Conservation (phyloP, 352 stramenopile species). For the Phytophthora vignae region DNA sequence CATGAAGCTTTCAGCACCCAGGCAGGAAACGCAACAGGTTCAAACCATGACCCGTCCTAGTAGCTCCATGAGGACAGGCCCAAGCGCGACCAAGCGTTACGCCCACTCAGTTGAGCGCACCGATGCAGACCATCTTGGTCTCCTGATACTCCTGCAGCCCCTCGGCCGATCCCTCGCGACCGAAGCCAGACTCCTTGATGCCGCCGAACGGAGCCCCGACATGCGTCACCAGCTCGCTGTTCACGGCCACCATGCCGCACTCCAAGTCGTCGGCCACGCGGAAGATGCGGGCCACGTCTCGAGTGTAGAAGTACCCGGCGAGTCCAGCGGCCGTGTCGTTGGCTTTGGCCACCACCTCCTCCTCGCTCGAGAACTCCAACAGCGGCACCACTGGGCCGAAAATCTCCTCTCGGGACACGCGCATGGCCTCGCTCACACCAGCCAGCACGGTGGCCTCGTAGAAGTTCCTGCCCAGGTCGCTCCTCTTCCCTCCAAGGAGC, state of each 20-base stretch:
- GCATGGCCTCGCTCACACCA: slow-evolving; percentile 84
- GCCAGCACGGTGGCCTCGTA: slow-evolving; percentile 95
- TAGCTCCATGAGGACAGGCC: slow-evolving; percentile 9
- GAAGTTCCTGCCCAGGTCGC: slow-evolving; percentile 87
- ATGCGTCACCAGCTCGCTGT: slow-evolving; percentile 87
- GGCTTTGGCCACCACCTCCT: slow-evolving; percentile 93
- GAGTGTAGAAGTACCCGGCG: slow-evolving; percentile 95
- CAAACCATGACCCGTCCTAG: background rate
- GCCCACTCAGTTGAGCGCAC: slow-evolving; percentile 41
- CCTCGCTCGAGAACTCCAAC: slow-evolving; percentile 92
- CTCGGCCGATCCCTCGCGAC: slow-evolving; percentile 85
- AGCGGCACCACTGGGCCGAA: slow-evolving; percentile 96
- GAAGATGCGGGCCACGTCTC: slow-evolving; percentile 85
- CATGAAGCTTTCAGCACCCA: background rate
- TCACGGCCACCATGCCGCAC: slow-evolving; percentile 94
- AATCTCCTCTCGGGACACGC: slow-evolving; percentile 91
- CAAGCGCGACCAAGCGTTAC: slow-evolving; percentile 3
- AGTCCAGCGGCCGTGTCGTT: slow-evolving; percentile 93
- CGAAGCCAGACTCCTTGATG: slow-evolving; percentile 88
- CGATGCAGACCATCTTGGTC: slow-evolving; percentile 95
- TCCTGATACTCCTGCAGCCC: slow-evolving; percentile 96
- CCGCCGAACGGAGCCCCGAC: slow-evolving; percentile 89
- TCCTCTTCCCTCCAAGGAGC: slow-evolving; percentile 78
- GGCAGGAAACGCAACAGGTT: background rate
- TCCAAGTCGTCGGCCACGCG: slow-evolving; percentile 87